phyloP scores from a whole-genome alignment of 768 basidiomycete genomes.

The Boletus huronensis region DNA sequence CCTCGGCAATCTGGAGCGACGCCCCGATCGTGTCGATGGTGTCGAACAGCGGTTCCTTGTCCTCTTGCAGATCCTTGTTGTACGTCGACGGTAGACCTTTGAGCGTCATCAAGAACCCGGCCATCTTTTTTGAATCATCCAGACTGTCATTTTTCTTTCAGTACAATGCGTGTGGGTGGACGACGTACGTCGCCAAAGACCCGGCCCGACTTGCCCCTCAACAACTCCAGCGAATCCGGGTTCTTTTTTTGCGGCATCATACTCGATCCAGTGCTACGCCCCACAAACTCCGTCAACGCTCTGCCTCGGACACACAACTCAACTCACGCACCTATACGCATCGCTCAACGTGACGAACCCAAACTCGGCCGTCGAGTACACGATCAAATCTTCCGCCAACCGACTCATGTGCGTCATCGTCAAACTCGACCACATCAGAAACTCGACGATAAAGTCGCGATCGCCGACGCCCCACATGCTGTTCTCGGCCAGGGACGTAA shows the following conservation, averaged over 20 bases:
- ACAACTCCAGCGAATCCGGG: conserved; percentile 91
- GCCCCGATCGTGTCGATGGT: conserved; percentile 85
- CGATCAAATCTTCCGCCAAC: conserved; percentile 92
- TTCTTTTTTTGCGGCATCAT: conserved; percentile 99
- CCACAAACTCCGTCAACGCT: neutral
- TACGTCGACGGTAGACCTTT: conserved; percentile 98
- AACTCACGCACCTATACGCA: conserved; percentile 77
- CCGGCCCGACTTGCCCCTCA: conserved; percentile 93
- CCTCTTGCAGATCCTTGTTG: conserved; percentile 99
- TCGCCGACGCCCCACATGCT: conserved; percentile 96
- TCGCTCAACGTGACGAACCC: conserved; percentile 95
- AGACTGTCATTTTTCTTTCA: neutral
- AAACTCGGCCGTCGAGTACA: conserved; percentile 97
- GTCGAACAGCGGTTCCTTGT: conserved; percentile 97
- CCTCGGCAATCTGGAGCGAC: conserved; percentile 89
- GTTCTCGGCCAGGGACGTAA: conserved; percentile 87
- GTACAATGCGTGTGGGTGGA: neutral
- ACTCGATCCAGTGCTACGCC: conserved; percentile 89
- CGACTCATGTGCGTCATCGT: conserved; percentile 92
- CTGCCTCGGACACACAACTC: neutral
- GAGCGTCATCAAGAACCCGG: conserved; percentile 95
- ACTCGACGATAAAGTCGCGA: conserved; percentile 96
- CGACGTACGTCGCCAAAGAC: conserved; percentile 74
- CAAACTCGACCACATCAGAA: conserved; percentile 93
- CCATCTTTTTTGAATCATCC: conserved; percentile 55